These are phyloP conservation scores for Candida labiduridarum DNA, from an alignment of 1,139 yeast genomes.

Conservation along the genomic window DNA sequence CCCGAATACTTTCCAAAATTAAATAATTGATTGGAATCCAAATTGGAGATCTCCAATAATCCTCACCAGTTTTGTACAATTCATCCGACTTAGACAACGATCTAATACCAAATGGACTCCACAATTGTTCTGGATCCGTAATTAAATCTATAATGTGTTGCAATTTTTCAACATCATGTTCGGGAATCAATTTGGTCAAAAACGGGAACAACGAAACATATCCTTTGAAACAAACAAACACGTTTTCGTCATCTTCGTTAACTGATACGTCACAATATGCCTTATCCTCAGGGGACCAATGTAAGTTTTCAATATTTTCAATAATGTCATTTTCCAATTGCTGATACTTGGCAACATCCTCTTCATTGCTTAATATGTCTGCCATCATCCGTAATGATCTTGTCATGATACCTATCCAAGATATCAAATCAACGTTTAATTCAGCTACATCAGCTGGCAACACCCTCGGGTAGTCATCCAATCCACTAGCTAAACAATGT, in stretches of 20 bases:
- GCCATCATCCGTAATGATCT: constrained; percentile 80
- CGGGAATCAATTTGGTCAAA: constrained; percentile 66
- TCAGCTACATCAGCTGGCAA: constrained; percentile 84
- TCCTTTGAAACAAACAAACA: constrained; percentile 82
- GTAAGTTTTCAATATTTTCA: constrained; percentile 67
- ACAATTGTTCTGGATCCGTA: constrained; percentile 70
- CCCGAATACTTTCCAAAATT: constrained; percentile 66
- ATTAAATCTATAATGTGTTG: constrained; percentile 56
- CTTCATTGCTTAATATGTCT: constrained; percentile 54
- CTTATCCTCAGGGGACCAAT: constrained; percentile 71
- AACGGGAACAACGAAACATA: constrained; percentile 88
- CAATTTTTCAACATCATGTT: constrained; percentile 50
- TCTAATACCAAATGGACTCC: constrained; percentile 80
- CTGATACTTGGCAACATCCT: constrained; percentile 57
- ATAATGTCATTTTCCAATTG: constrained; percentile 58
- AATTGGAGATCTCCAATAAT: constrained; percentile 95
- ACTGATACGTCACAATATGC: constrained; percentile 87
- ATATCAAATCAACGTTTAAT: constrained; percentile 81
- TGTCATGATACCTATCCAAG: constrained; percentile 96
- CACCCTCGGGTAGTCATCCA: constrained; percentile 95
- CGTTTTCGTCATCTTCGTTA: constrained; percentile 67
- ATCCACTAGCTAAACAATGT: constrained; percentile 90
- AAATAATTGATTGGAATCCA: constrained; percentile 94
- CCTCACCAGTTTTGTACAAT: constrained; percentile 74
- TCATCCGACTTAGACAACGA: constrained; percentile 74